Base-by-base conservation (phyloP, 768 basidiomycete species). In the Rossbeevera mucosa region DNA sequence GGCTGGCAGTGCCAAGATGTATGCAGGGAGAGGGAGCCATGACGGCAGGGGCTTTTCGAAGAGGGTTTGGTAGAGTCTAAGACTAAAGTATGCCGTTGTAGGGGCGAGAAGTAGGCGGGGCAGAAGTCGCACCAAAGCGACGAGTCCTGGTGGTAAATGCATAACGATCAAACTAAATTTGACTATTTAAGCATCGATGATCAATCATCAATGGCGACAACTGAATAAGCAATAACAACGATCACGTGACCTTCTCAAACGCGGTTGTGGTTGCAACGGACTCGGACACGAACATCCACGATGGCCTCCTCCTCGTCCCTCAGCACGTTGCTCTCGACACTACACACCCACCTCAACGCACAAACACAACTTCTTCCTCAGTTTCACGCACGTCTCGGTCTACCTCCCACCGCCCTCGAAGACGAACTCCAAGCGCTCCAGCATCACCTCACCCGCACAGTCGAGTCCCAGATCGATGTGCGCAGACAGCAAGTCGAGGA, bases 351-450 rank as follows among this genome's bases (percentile, higher is more conserved):
- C 66, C 73, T 93, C 5, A 86, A 88, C 66, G 72, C 83, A 2
- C 91, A 94, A 69, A 91, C 89, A 0, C 85, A 88, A 56, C 76
- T 91, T 28, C 74, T 95, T 2, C 91, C 91, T 14, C 82, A 85
- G 7, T 75, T 95, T 4, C 91, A 94, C 68, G 76, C 81, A 1
- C 90, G 90, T 62, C 86, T 95, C 14, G 91, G 90, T 28, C 77
- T 94, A 13, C 90, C 92, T 8, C 70, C 81, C 24, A 82, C 83
- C 11, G 85, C 91, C 0, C 80, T 94, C 40, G 82, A 89, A 65
- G 86, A 90, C 65, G 93, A 96, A 53, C 76, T 94, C 28, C 74
- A 78, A 48, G 69, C 77, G 7, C 77, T 95, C 7, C 86, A 93
- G 61, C 76, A 84, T 28, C 82, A 86, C 45, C 82, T 95, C 41